Evolutionary conservation across 2,329 filamentous ascomycete species (phyloP).

Genomic region (Venturia pyrina): DNA sequence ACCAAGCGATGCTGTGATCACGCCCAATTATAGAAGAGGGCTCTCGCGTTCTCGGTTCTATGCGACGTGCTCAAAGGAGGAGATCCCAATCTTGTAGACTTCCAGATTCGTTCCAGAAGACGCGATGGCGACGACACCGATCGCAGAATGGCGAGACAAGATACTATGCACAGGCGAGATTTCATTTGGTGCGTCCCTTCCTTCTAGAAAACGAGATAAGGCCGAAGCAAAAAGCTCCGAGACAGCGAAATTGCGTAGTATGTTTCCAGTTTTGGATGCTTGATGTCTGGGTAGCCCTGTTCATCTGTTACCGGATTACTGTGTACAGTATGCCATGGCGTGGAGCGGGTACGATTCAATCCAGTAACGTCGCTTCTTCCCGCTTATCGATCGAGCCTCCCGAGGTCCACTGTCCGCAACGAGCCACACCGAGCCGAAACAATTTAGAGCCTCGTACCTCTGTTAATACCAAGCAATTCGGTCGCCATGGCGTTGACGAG

Average conservation of each 20-base stretch:
- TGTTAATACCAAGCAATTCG: not conserved
- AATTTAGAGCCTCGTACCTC: not conserved
- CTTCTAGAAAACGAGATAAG: not conserved
- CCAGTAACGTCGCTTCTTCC: not conserved
- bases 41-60: not conserved
- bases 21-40: not conserved
- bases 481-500: not conserved
- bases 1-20: not conserved
- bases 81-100: not conserved
- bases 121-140: not conserved
- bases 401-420: too few species aligned
- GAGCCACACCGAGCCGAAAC: not conserved
- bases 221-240: too few species aligned
- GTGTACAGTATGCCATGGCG: not conserved
- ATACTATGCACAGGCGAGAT: too few species aligned
- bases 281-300: not conserved
- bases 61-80: not conserved
- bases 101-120: not conserved
- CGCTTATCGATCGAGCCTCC: not conserved
- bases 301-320: too few species aligned
- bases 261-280: not conserved
- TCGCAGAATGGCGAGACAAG: not conserved
- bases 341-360: not conserved
- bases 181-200: not conserved
- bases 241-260: too few species aligned